Conservation (phyloP, 345 rosid genomes). For the Aurinia saxatilis region DNA sequence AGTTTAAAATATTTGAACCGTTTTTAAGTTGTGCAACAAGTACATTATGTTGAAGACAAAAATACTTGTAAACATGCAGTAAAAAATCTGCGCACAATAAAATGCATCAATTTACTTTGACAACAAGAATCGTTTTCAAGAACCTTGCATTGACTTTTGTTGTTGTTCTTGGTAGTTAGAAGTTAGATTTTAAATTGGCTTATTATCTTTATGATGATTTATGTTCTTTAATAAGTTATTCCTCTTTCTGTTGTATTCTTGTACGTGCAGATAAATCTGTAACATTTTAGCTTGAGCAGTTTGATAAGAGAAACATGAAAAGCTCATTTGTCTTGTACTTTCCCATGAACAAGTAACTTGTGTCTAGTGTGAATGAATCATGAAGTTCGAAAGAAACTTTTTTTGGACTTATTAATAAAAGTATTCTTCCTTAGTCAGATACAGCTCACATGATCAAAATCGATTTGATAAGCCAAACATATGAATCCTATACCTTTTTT, state of each 20-base stretch:
- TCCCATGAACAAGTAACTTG: not conserved
- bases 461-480: not conserved
- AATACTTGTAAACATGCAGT: too few species aligned
- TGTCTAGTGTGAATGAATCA: slow-evolving; percentile 13
- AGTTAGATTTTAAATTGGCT: not conserved
- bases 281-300: not conserved
- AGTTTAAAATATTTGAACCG: too few species aligned
- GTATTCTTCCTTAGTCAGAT: slow-evolving; percentile 6
- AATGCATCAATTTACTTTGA: not conserved
- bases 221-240: not conserved
- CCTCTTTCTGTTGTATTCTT: not conserved
- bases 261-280: not conserved
- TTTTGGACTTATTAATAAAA: slow-evolving; percentile 14
- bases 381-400: not conserved
- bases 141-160: not conserved
- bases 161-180: too few species aligned
- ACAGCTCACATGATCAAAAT: slow-evolving; percentile 19
- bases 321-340: not conserved
- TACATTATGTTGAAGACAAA: too few species aligned
- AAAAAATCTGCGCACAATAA: too few species aligned
- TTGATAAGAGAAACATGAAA: not conserved
- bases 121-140: not conserved
- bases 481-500: not conserved
- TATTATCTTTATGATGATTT: too few species aligned
- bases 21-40: too few species aligned